Percentiles rank a stretch among this genome's conserved stretches.
phyloP scores from a whole-genome alignment of 257 asterid species.

The Solanum medicagineum region DNA sequence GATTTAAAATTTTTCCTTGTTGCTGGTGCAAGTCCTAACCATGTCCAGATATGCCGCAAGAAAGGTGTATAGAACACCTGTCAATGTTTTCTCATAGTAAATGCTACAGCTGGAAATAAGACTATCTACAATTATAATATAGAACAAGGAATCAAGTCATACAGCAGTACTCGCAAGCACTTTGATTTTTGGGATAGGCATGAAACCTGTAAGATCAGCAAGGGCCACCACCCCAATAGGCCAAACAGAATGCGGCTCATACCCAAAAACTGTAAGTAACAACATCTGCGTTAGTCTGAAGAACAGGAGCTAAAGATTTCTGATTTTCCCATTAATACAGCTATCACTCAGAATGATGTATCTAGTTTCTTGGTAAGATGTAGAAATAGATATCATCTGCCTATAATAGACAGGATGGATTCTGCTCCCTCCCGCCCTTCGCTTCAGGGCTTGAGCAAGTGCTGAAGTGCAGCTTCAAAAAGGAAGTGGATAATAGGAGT shows the following conservation, averaged over 20 bases:
- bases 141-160: slow-evolving; percentile 16
- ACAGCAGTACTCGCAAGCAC: slow-evolving; percentile 94
- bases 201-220: slow-evolving; percentile 73
- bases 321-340: background rate
- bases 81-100: slow-evolving; percentile 4
- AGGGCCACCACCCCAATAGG: slow-evolving; percentile 83
- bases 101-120: background rate
- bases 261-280: slow-evolving; percentile 69
- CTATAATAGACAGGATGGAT: background rate
- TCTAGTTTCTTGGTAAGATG: background rate
- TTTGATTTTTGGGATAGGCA: slow-evolving; percentile 69
- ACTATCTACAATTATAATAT: background rate
- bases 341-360: background rate
- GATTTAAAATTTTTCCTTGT: slow-evolving; percentile 51
- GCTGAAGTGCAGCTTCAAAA: background rate
- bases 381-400: background rate
- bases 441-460: background rate
- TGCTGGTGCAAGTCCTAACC: slow-evolving; percentile 87
- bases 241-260: slow-evolving; percentile 98
- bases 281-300: background rate
- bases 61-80: slow-evolving; percentile 91
- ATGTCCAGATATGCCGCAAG: slow-evolving; percentile 92
- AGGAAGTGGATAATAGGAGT: background rate
- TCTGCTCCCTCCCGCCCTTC: too few relatives aligned
- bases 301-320: background rate